A percentile compares a stretch with the other conserved stretches of the same genome.
These are phyloP conservation scores for Millerago galiae DNA, from an alignment of 805 yeast species.

Conservation along the genomic window DNA sequence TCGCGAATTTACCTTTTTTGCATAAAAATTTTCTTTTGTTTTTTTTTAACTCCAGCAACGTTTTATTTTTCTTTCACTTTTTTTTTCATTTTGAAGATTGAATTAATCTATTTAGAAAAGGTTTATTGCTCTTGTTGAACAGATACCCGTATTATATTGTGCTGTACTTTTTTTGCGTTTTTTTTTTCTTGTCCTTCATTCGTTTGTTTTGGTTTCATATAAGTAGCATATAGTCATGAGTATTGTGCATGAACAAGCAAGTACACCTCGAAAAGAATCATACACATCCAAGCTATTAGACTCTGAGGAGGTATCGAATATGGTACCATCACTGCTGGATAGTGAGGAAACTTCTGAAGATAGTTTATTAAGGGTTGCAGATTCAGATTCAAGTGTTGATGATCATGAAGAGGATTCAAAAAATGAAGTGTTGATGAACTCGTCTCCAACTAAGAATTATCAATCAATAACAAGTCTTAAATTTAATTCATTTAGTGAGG, in stretches of 20 bases:
- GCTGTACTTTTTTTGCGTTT: no score
- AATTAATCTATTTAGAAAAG: no score
- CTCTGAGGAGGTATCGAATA: not conserved
- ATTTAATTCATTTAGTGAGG: not conserved
- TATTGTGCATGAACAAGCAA: not conserved
- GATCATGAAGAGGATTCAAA: slow-evolving; percentile 7
- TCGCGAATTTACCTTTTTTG: not conserved
- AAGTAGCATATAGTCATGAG: not conserved
- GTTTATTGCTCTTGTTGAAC: no score
- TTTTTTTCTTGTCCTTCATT: not conserved
- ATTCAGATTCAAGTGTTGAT: not conserved
- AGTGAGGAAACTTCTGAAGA: slow-evolving; percentile 7
- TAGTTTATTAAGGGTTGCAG: slow-evolving; percentile 1
- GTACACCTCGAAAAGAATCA: not conserved
- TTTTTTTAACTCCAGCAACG: not conserved
- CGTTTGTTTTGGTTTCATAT: not conserved
- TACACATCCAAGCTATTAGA: not conserved
- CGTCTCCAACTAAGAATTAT: slow-evolving; percentile 1
- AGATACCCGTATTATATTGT: no score
- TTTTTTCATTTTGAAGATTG: not conserved
- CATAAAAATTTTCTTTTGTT: not conserved
- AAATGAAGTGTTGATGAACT: slow-evolving; percentile 9
- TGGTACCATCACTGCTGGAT: not conserved
- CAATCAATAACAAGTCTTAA: not conserved
- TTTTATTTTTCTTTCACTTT: not conserved